Percentiles rank a stretch among this genome's conserved stretches.
Conservation (phyloP, 768 basidiomycete species). For the Tylopilus felleus region DNA sequence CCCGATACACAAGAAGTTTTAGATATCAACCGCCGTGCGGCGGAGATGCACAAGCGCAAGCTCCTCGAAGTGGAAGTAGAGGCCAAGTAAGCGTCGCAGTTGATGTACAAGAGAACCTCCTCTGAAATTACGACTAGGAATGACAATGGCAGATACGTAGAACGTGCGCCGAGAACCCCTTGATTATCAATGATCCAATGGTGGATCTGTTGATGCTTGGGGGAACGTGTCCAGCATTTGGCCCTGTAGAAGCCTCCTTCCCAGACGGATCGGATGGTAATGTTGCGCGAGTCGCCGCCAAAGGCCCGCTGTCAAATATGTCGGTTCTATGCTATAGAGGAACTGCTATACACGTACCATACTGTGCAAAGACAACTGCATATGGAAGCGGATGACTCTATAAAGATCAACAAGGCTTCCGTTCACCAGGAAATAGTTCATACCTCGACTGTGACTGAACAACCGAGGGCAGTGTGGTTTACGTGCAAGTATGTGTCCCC, state of each 20-base stretch:
- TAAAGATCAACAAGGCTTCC: conserved; percentile 1
- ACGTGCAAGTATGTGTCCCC: conserved; percentile 28
- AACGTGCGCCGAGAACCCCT: conserved; percentile 15
- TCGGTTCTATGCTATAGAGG: neutral
- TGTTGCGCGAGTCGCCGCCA: conserved; percentile 49
- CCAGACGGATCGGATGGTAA: conserved; percentile 57
- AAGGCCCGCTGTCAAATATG: conserved; percentile 39
- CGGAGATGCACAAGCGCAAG: conserved; percentile 69
- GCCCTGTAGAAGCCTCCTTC: conserved; percentile 47
- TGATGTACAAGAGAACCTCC: neutral
- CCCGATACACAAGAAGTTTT: conserved; percentile 79
- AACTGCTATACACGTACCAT: conserved; percentile 37
- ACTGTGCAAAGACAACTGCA: conserved; percentile 54
- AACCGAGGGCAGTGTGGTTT: conserved; percentile 26
- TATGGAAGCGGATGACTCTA: conserved; percentile 55
- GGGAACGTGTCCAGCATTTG: conserved; percentile 50
- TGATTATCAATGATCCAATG: conserved; percentile 13
- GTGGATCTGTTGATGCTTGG: conserved; percentile 9
- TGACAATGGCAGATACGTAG: conserved; percentile 26
- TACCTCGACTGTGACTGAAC: conserved; percentile 22
- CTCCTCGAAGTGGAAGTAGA: conserved; percentile 55
- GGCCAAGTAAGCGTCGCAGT: conserved; percentile 42
- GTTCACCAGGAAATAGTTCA: neutral
- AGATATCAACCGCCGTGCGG: conserved; percentile 71
- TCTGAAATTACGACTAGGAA: conserved; percentile 15